A percentile compares a stretch with the other conserved stretches of the same genome.
These are phyloP conservation scores for Plantago lanceolata DNA, from an alignment of 305 asterid genomes.

Conservation along the genomic window DNA sequence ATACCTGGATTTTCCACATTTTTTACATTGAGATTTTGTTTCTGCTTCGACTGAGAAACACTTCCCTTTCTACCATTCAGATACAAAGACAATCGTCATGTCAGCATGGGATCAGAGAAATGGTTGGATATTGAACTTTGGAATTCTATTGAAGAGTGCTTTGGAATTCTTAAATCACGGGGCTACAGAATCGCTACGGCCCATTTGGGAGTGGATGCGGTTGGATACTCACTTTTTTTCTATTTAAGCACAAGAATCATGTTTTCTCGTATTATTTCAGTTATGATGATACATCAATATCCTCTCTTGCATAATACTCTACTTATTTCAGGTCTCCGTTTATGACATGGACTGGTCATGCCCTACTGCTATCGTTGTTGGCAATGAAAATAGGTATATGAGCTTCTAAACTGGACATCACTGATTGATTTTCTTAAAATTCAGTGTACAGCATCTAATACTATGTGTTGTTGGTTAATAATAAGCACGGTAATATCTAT, in stretches of 20 bases:
- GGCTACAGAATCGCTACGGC: conserved; percentile 90
- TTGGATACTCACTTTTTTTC: conserved; percentile 26
- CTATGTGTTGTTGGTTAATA: conserved; percentile 3
- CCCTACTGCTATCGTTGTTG: conserved; percentile 91
- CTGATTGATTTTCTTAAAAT: not conserved
- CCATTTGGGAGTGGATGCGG: conserved; percentile 69
- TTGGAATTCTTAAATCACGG: conserved; percentile 68
- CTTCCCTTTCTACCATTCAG: conserved; percentile 31
- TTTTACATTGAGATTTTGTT: not conserved
- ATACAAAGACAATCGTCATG: conserved; percentile 89
- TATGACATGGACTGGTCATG: conserved; percentile 88
- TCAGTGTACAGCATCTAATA: not conserved
- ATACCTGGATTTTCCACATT: not conserved
- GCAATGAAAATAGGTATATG: conserved; percentile 69
- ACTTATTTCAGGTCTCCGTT: conserved; percentile 60
- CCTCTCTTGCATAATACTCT: conserved; percentile 15
- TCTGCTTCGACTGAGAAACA: not conserved
- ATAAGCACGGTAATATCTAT: conserved; percentile 22
- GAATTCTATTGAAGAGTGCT: conserved; percentile 71
- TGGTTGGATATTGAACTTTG: conserved; percentile 97
- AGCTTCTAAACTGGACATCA: not conserved
- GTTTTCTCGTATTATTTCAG: not conserved
- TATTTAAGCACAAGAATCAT: not conserved
- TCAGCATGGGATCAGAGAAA: conserved; percentile 98
- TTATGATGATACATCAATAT: conserved; percentile 1